A percentile compares a stretch with the other conserved stretches of the same genome.
phyloP scores from a whole-genome alignment of 768 basidiomycete genomes.

The Scleroderma citrinum region DNA sequence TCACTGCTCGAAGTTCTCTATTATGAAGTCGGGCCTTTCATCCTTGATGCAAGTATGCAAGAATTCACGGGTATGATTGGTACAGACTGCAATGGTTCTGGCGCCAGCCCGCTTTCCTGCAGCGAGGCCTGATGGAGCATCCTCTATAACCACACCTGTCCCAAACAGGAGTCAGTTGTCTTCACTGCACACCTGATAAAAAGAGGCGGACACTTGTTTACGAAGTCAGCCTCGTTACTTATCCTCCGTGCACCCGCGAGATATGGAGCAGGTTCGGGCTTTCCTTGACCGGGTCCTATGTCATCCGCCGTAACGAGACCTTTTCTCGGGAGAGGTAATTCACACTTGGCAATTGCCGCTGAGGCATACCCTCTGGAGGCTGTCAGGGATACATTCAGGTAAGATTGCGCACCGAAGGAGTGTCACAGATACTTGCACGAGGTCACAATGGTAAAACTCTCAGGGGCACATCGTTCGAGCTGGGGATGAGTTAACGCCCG shows the following conservation, averaged over 20 bases:
- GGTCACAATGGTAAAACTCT: slow-evolving; percentile 78
- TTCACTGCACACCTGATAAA: background rate
- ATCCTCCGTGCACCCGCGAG: slow-evolving; percentile 58
- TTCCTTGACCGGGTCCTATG: slow-evolving; percentile 53
- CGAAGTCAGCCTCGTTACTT: slow-evolving; percentile 35
- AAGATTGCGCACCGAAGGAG: background rate
- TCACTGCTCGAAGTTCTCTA: slow-evolving; percentile 62
- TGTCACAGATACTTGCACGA: slow-evolving; percentile 39
- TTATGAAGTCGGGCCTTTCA: slow-evolving; percentile 46
- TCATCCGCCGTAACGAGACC: slow-evolving; percentile 68
- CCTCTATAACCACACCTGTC: slow-evolving; percentile 83
- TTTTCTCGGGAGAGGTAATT: slow-evolving; percentile 49
- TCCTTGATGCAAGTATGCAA: slow-evolving; percentile 46
- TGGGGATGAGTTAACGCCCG: slow-evolving; percentile 4
- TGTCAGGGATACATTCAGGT: slow-evolving; percentile 19
- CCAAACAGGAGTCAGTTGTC: background rate
- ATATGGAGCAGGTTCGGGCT: slow-evolving; percentile 89
- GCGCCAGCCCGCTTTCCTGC: slow-evolving; percentile 75
- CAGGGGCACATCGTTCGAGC: slow-evolving; percentile 21
- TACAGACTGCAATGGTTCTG: slow-evolving; percentile 76
- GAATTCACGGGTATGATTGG: slow-evolving; percentile 57
- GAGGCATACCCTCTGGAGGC: slow-evolving; percentile 72
- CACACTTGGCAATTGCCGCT: slow-evolving; percentile 58
- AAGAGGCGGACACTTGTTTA: slow-evolving; percentile 50
- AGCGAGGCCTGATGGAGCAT: slow-evolving; percentile 78